A percentile compares a stretch with the other conserved stretches of the same genome.
These are phyloP conservation scores for Kwoniella pini DNA, from an alignment of 768 basidiomycete genomes.

Conservation along the genomic window DNA sequence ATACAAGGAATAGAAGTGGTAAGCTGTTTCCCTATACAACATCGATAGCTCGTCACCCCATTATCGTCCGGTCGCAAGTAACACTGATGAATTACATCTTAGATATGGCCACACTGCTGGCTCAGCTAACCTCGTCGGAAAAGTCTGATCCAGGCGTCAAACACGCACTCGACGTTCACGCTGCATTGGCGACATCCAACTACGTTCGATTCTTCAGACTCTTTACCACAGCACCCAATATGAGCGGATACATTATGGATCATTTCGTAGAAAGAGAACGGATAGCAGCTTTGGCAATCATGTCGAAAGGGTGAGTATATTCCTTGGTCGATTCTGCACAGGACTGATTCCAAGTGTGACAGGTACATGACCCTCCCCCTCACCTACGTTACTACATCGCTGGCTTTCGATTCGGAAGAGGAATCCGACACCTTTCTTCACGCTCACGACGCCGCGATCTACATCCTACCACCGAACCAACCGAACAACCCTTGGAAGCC, in stretches of 20 bases:
- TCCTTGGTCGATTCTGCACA: not conserved
- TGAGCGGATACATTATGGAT: constrained; percentile 99
- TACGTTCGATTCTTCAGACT: constrained; percentile 88
- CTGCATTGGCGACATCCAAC: constrained; percentile 86
- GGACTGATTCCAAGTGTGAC: not conserved
- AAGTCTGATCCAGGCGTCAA: constrained; percentile 75
- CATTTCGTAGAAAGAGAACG: constrained; percentile 94
- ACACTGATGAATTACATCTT: constrained; percentile 4
- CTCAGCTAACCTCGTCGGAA: constrained; percentile 92
- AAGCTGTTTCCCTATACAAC: constrained; percentile 40
- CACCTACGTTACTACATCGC: constrained; percentile 72
- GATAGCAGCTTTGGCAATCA: constrained; percentile 77
- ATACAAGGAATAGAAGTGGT: constrained; percentile 93
- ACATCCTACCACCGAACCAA: constrained; percentile 41
- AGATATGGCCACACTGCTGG: constrained; percentile 97
- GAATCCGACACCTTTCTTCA: constrained; percentile 70
- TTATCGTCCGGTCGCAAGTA: not conserved
- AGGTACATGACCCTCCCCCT: constrained; percentile 84
- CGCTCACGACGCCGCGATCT: constrained; percentile 68
- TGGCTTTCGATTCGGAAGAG: constrained; percentile 73
- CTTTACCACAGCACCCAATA: constrained; percentile 82
- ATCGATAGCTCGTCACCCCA: too few species aligned
- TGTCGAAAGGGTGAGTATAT: constrained; percentile 82
- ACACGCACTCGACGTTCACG: constrained; percentile 87
- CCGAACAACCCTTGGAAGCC: constrained; percentile 49